Base-by-base conservation (phyloP, 805 yeast genomes). In the Maudiozyma serrabonitensis region DNA sequence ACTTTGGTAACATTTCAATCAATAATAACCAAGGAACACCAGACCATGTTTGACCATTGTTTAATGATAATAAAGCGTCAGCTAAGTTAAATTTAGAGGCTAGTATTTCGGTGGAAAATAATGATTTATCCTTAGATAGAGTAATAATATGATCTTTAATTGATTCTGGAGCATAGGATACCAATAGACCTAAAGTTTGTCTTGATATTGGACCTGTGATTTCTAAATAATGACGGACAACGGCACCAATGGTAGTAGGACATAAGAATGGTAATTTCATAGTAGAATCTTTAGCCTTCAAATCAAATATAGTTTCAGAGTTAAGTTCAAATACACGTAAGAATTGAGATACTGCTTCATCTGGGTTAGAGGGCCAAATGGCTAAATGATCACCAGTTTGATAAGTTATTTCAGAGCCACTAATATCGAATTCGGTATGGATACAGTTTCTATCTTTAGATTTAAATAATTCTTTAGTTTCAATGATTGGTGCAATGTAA, bases 301-400 rank as follows among this genome's bases (percentile, higher is more conserved):
- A 73, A 44, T 76, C 73, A 54, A 89, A 78, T 8, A 84, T 84
- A 4, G 65, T 62, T 46, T 80, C 74, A 51, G 73, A 71, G 13
- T 67, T 59, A 51, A 90, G 73, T 34, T 78, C 82, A 48, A 91
- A 79, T 6, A 85, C 81, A 43, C 69, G 57, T 52, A 84, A 69
- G 57, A 93, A 84, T 41, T 74, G 72, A n/a, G 71, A 74, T 34
- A 89, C 82, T 58, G 85, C 80, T 64, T 82, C 87, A 61, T 82
- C 74, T 1, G 95, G 73, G 68, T 91, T 91, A 23, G 93, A 87
- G 35, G 97, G 93, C 95, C 96, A 87, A 50, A 93, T 73, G 15
- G 96, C 98, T 54, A 93, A 69, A 69, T 91, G 98, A 66, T 91
- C 99, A 67, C 99, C 99, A 4, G 99, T 91, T 45, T 91, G 74